Evolutionary conservation across 345 rosid genomes (phyloP).

Genomic region (Angophora floribunda): DNA sequence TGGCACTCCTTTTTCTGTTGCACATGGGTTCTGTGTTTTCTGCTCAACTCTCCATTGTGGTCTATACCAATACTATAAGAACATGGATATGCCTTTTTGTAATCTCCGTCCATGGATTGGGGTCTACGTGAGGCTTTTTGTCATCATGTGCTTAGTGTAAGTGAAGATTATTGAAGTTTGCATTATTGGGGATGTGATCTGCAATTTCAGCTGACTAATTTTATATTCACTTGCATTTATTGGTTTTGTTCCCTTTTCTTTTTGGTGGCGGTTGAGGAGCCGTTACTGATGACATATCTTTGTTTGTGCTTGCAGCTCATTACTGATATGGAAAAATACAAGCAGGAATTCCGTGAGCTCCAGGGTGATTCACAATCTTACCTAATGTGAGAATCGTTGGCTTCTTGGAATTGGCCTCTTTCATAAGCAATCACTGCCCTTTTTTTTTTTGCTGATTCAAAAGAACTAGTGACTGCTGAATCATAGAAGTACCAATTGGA

Average conservation of each 20-base stretch:
- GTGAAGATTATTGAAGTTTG: background rate
- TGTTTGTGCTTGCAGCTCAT: conserved; percentile 39
- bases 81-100: background rate
- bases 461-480: background rate
- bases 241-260: background rate
- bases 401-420: background rate
- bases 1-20: background rate
- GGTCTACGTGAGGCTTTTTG: background rate
- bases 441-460: background rate
- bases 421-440: background rate
- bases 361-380: conserved; percentile 34
- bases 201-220: background rate
- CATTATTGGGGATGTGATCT: background rate
- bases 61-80: background rate
- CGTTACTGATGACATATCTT: background rate
- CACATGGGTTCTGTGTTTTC: background rate
- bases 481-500: background rate
- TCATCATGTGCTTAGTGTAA: background rate
- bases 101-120: background rate
- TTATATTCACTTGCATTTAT: background rate
- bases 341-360: conserved; percentile 51
- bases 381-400: conserved; percentile 29
- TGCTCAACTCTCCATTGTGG: background rate
- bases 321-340: conserved; percentile 72
- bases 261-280: background rate